phyloP scores from a whole-genome alignment of 495 filamentous ascomycete species.

The Podospora tetraspora region DNA sequence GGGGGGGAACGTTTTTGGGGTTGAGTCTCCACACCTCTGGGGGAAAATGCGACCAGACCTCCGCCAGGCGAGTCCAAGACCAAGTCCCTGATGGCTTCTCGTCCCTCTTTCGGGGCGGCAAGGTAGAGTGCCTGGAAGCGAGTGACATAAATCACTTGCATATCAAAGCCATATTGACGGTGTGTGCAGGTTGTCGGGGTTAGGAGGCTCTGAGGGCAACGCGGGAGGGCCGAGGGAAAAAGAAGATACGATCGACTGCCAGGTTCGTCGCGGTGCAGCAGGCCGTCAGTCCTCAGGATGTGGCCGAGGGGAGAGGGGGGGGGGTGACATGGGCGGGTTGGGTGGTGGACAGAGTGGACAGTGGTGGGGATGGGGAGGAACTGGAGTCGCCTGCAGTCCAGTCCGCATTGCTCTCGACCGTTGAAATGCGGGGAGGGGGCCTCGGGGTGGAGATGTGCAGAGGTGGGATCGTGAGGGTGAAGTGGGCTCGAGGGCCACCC shows the following conservation, averaged over 20 bases:
- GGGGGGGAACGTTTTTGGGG: neutral
- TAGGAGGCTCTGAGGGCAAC: neutral
- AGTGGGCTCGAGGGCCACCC: neutral
- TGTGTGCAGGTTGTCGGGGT: neutral
- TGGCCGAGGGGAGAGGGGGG: neutral
- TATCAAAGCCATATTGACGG: neutral
- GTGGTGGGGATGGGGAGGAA: neutral
- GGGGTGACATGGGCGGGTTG: neutral
- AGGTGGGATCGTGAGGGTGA: neutral
- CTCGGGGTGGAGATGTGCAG: neutral
- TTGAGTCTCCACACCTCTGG: neutral
- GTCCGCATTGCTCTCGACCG: neutral
- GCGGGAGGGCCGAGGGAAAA: neutral
- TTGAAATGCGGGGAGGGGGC: neutral
- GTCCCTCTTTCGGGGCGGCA: neutral
- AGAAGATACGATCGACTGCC: neutral
- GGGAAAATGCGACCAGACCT: neutral
- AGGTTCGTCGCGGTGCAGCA: neutral
- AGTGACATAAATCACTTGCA: neutral
- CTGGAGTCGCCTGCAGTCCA: neutral
- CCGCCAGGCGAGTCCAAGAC: neutral
- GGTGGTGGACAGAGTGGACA: neutral
- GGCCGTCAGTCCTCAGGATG: neutral
- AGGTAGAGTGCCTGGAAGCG: neutral
- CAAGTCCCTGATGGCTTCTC: neutral